Evolutionary conservation across 495 filamentous ascomycete species (phyloP), one percentile per base, ranked within the genome.

Genomic region (Chlorociboria aeruginascens): DNA sequence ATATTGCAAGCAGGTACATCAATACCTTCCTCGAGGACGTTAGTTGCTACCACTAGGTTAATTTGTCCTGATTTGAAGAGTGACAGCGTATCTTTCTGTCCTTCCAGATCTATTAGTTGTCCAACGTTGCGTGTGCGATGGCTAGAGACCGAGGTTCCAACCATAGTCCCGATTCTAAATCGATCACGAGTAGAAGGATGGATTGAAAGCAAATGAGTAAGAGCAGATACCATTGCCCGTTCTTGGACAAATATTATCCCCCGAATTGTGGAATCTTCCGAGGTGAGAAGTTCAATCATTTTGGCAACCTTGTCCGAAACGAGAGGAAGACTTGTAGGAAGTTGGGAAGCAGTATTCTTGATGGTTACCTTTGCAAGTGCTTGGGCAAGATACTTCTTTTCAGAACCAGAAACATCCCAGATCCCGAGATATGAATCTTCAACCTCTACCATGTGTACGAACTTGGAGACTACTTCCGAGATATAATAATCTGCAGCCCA

Each of bases 21-120:
- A 34, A 98, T 85, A 0, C 90, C 92, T 64, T 98, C 92, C 63
- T 97, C 90, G 0, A 94, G 66, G 0, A 89, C 89, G 55, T 77
- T 84, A 0, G 90, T 96, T 0, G 86, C 76, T 7, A 98, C 65
- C 8, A 98, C 69, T 1, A 98, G 68, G 54, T 95, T 92, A 30
- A 77, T 77, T 3, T 64, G 66, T 8, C 89, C 86, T 2, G 59
- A 55, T 13, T 77, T 76, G 51, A 98, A 89, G 11, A 79, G 69
- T 8, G 78, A 67, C 1, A 98, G 72, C 0, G 80, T 79, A 17
- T 72, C 51, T 33, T 67, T 59, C 46, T 85, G 81, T 42, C 66
- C 66, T 8, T 72, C 72, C 7, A 64, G 53, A 7, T 72, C 70
- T 1, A 72, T 66, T 11, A 89, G 63, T 34, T 90, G 82, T 3